Base-by-base conservation (phyloP, 352 stramenopile species). In the Pythium volutum region DNA sequence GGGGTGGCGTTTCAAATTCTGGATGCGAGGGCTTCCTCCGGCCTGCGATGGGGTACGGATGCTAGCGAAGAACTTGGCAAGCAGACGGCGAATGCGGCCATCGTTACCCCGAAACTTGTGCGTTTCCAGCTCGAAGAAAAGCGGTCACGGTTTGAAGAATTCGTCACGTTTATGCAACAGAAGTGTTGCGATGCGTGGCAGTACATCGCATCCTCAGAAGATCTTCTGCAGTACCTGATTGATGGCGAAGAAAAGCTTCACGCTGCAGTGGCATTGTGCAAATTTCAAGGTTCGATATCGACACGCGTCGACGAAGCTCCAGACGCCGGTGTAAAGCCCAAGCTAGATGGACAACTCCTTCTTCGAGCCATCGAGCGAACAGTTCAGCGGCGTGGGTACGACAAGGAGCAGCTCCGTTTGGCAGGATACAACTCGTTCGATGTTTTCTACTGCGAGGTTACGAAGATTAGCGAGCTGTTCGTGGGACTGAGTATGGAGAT, bases 361-460 rank as follows among this genome's bases (percentile, higher is more conserved):
- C 73, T 92, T 22, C 76, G 84, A 53, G 84, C 82, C 16, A 95
- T 93, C 45, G 77, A 91, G 49, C 74, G 73, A 48, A 86, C 79
- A 16, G 82, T 95, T 11, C 69, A 88, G 16, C 70, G 79, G 18
- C 86, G 86, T 33, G 86, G 86, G 2, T 89, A 95, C 51, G 69
- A 88, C 45, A 85, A 81, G 20, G 84, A 93, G 18, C 76, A 93
- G 64, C 83, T 95, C 23, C 77, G 77, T 18, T 66, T 91, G 7
- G 82, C 86, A 9, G 86, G 86, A 3, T 95, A 91, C 71, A 93
- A 89, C 54, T 76, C 84, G 3, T 93, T 95, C 65, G 86, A 95
- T 68, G 83, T 93, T 20, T 95, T 95, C 45, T 95, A 91, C 52
- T 92, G 79, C 48, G 86, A 95, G 73, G 80, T 93, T 26, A 93